These are phyloP conservation scores for Ananas comosus DNA, from an alignment of 176 grass and related monocot species.

Conservation along the genomic window DNA sequence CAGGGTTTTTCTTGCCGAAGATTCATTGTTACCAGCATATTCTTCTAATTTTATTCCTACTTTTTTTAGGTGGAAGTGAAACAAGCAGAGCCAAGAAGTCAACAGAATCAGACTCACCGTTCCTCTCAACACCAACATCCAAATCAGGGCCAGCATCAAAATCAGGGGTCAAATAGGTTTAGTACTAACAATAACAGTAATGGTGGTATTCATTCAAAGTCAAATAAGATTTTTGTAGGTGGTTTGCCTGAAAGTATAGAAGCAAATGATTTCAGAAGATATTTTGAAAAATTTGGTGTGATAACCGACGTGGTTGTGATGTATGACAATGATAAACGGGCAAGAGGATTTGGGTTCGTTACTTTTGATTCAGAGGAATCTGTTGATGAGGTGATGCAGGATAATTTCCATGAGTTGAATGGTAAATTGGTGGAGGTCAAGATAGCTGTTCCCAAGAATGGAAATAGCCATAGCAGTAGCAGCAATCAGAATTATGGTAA, in stretches of 20 bases:
- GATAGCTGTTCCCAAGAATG: slow-evolving; percentile 18
- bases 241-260: slow-evolving; percentile 15
- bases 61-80: slow-evolving; percentile 9
- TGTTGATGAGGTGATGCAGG: slow-evolving; percentile 5
- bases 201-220: background rate
- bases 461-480: background rate
- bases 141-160: slow-evolving; percentile 3
- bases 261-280: slow-evolving; percentile 6
- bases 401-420: slow-evolving; percentile 18
- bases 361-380: slow-evolving; percentile 16
- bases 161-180: background rate
- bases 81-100: background rate
- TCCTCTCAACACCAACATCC: background rate
- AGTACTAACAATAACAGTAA: background rate
- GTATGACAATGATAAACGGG: slow-evolving; percentile 2
- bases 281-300: slow-evolving; percentile 23
- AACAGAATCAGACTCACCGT: background rate
- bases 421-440: slow-evolving; percentile 22
- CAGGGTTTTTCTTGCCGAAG: background rate
- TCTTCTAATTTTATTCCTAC: background rate
- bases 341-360: slow-evolving; percentile 30
- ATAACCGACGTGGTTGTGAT: slow-evolving; percentile 17
- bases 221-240: slow-evolving; percentile 18
- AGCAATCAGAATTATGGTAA: background rate
- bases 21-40: background rate